Percentiles rank a stretch among this genome's conserved stretches.
phyloP scores from a whole-genome alignment of 352 stramenopile genomes.

The Globisporangium apiculatum region DNA sequence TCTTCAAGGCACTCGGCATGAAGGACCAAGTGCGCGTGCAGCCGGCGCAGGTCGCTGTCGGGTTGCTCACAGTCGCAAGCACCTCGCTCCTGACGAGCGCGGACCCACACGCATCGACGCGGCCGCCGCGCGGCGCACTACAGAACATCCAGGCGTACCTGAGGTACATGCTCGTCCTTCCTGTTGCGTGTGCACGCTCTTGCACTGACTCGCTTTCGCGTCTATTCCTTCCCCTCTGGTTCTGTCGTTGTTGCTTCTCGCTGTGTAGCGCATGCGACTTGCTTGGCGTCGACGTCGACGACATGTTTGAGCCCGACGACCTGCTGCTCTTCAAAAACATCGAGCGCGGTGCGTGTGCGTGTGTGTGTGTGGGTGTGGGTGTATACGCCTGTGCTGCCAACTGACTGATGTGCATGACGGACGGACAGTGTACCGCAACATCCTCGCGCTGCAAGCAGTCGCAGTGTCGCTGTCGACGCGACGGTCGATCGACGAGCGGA shows the following conservation, averaged over 20 bases:
- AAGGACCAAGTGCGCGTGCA: constrained; percentile 34
- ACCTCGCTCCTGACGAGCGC: neutral
- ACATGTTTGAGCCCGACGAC: constrained; percentile 72
- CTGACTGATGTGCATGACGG: neutral
- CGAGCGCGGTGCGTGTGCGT: constrained; percentile 47
- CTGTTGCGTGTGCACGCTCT: neutral
- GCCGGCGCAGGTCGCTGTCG: neutral
- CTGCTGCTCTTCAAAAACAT: constrained; percentile 50
- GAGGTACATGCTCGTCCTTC: constrained; percentile 25
- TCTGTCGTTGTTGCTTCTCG: neutral
- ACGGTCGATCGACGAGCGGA: constrained; percentile 75
- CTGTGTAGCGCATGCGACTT: constrained; percentile 48
- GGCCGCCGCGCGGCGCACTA: constrained; percentile 9
- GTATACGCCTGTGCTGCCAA: neutral
- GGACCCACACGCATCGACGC: constrained; percentile 1
- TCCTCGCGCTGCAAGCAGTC: constrained; percentile 65
- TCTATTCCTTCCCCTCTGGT: neutral
- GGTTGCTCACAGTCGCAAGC: neutral
- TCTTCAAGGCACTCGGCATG: constrained; percentile 77
- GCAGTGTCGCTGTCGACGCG: constrained; percentile 68
- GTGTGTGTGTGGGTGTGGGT: too few relatives aligned
- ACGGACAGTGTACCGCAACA: constrained; percentile 66
- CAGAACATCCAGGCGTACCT: constrained; percentile 65
- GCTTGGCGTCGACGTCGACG: constrained; percentile 45
- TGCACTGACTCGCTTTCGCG: neutral